Base-by-base conservation (phyloP, 148 eudicot genomes). In the Rhododendron simsii region DNA sequence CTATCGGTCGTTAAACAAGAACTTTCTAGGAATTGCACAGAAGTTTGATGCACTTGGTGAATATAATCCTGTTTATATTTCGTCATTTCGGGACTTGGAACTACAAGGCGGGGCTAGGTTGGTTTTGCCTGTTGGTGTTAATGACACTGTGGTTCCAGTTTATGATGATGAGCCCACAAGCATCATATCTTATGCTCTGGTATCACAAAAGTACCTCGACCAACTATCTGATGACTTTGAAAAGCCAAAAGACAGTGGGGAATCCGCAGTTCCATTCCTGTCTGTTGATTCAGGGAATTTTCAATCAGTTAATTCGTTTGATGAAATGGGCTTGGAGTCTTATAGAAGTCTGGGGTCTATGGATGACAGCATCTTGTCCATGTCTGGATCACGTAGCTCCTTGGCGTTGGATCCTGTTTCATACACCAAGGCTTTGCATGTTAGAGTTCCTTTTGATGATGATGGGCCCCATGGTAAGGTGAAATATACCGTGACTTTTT, bases 401-500 rank as follows among this genome's bases (percentile, higher is more conserved):
- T 76, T 90, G 84, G 89, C 81, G 55, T 78, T 92, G 73, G 99
- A 98, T 81, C 93, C 96, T 13, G 83, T 91, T 15, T 87, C 90
- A 53, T 84, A 89, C 84, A 86, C 92, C 35, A 96, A 96, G 81
- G 88, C 94, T 69, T 77, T 91, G 88, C 98, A 97, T 87, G 90
- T 88, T 50, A 89, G 93, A 88, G 95, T 95, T 86, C 85, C 91
- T 26, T 95, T 95, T 87, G 83, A 90, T 33, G 96, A 94, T 85
- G 90, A 89, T 81, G 94, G 93, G 8, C 98, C 93, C 71, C 89
- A 87, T 82, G 98, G 96, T 86, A 91, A 93, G 88, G 96, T 93
- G 77, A 97, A 91, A 89, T 98, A 93, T 85, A 86, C 91, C 0
- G 96, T 95, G 61, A 98, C 98, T 63, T 94, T 95, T 89, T 95